Evolutionary conservation across 163 green algal genomes (phyloP).

Genomic region (Botryococcus braunii): DNA sequence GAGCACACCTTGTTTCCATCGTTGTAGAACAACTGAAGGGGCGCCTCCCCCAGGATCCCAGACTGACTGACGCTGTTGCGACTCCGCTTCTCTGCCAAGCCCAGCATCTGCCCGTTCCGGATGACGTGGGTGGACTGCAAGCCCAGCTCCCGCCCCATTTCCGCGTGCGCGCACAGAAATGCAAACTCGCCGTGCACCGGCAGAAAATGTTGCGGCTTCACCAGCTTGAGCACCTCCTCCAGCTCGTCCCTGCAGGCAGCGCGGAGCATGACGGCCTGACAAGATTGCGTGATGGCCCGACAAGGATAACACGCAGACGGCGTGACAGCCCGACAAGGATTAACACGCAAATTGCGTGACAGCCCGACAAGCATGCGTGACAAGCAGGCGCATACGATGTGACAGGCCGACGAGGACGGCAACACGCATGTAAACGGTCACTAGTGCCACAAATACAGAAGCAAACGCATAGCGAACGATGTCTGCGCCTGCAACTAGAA

Average conservation of each 20-base stretch:
- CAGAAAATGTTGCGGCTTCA: slow-evolving; percentile 95
- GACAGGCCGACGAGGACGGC: too few relatives aligned
- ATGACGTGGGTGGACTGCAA: slow-evolving; percentile 83
- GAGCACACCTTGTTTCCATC: slow-evolving; percentile 68
- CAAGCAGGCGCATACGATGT: too few relatives aligned
- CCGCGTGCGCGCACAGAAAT: slow-evolving; percentile 89
- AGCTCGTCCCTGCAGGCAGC: slow-evolving; percentile 71
- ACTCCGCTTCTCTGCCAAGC: slow-evolving; percentile 73
- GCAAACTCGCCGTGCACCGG: slow-evolving; percentile 95
- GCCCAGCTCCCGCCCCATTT: slow-evolving; percentile 62
- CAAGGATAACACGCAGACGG: too few relatives aligned
- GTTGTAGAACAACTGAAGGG: slow-evolving; percentile 78
- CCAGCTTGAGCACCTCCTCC: slow-evolving; percentile 72
- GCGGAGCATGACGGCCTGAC: too few relatives aligned
- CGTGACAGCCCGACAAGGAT: too few relatives aligned
- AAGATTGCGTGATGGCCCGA: too few relatives aligned
- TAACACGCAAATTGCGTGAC: too few relatives aligned
- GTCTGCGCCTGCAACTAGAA: too few relatives aligned
- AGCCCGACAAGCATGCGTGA: too few relatives aligned
- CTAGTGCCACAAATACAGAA: too few relatives aligned
- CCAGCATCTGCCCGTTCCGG: slow-evolving; percentile 94
- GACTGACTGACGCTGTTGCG: slow-evolving; percentile 50
- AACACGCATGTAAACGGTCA: too few relatives aligned
- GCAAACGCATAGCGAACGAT: too few relatives aligned
- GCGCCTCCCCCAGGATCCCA: slow-evolving; percentile 57